Percentiles rank a stretch among this genome's conserved stretches.
These are phyloP conservation scores for Aspergillus heteromorphus DNA, from an alignment of 495 filamentous ascomycete genomes.

Conservation along the genomic window DNA sequence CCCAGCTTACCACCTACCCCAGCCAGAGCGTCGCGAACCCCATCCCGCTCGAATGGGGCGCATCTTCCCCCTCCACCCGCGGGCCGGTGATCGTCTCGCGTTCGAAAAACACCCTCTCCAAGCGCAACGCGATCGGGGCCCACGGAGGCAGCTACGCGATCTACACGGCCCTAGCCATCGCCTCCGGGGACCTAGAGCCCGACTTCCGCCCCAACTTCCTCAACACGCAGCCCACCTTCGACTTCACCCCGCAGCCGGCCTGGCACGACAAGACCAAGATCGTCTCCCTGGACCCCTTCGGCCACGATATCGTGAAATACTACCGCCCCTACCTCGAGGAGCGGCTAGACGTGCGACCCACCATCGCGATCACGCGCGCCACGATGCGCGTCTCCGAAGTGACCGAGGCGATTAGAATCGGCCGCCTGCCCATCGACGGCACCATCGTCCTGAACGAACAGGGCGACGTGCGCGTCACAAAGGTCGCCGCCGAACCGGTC, in stretches of 20 bases:
- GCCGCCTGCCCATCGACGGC: conserved; percentile 74
- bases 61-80: conserved; percentile 56
- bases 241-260: conserved; percentile 75
- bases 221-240: conserved; percentile 78
- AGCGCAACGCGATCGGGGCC: conserved; percentile 74
- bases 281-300: conserved; percentile 86
- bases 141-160: conserved; percentile 88
- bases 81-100: conserved; percentile 81
- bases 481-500: conserved; percentile 83
- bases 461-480: conserved; percentile 83
- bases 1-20: conserved; percentile 69
- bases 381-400: conserved; percentile 91
- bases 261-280: conserved; percentile 86
- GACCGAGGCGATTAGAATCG: conserved; percentile 68
- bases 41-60: conserved; percentile 74
- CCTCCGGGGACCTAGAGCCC: conserved; percentile 70
- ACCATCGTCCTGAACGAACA: conserved; percentile 72
- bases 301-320: conserved; percentile 51
- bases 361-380: conserved; percentile 82
- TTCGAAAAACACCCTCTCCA: conserved; percentile 60
- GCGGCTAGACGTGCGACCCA: conserved; percentile 81
- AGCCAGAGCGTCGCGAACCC: conserved; percentile 82
- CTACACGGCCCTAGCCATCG: conserved; percentile 83
- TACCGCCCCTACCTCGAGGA: conserved; percentile 28
- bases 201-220: conserved; percentile 85